A percentile compares a stretch with the other conserved stretches of the same genome.
These are phyloP conservation scores for Lachancea quebecensis DNA, from an alignment of 805 yeast species.

Conservation along the genomic window DNA sequence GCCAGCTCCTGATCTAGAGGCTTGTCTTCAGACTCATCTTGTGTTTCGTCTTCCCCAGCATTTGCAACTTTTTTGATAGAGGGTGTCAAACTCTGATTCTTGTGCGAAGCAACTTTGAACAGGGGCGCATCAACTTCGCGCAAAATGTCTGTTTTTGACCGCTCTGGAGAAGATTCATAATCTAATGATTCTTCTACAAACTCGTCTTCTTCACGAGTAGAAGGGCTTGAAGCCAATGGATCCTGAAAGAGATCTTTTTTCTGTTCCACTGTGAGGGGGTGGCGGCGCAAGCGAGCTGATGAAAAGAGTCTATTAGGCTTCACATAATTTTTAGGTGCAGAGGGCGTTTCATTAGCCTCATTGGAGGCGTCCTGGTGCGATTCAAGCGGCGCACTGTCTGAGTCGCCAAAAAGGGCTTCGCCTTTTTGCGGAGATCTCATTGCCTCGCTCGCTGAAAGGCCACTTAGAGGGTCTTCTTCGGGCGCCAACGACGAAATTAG, in stretches of 20 bases:
- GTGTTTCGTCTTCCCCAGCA: neutral
- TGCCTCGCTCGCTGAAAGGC: conserved; percentile 36
- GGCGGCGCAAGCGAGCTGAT: conserved; percentile 42
- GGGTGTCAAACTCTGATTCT: conserved; percentile 5
- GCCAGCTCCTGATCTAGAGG: neutral
- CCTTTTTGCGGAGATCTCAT: conserved; percentile 22
- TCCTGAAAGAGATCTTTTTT: conserved; percentile 23
- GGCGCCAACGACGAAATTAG: conserved; percentile 26
- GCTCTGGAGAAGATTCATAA: conserved; percentile 14
- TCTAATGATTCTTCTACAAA: conserved; percentile 27
- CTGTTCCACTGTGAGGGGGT: conserved; percentile 21
- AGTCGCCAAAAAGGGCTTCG: conserved; percentile 33
- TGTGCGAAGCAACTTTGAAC: conserved; percentile 19
- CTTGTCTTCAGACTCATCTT: neutral
- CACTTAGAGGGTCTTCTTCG: conserved; percentile 34
- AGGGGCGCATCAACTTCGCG: conserved; percentile 23
- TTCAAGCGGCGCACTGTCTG: conserved; percentile 16
- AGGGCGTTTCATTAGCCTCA: conserved; percentile 15
- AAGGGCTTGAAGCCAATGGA: conserved; percentile 31
- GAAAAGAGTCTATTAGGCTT: conserved; percentile 40
- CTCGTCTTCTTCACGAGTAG: conserved; percentile 27
- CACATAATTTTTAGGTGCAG: conserved; percentile 35
- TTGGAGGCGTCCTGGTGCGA: conserved; percentile 12
- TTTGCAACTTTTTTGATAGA: conserved; percentile 2
- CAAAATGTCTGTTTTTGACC: conserved; percentile 12